A percentile compares a stretch with the other conserved stretches of the same genome.
Evolutionary conservation across 805 yeast species (phyloP).

Genomic region (Cyberlindnera subsufficiens): DNA sequence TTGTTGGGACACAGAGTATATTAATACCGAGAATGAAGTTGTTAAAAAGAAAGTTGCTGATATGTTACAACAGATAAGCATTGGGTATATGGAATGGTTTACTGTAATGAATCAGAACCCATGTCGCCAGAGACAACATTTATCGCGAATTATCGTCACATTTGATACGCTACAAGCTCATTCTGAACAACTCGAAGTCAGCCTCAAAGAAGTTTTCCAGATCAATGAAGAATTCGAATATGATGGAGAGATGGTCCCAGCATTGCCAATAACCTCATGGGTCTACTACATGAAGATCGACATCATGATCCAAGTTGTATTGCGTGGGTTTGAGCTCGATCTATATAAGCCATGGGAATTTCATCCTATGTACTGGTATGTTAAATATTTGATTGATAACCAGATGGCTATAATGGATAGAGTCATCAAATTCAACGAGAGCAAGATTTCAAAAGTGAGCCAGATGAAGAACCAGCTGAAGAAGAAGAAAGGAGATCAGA

Average conservation of each 20-base stretch:
- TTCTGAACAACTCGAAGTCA: slow-evolving; percentile 58
- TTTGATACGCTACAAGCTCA: slow-evolving; percentile 84
- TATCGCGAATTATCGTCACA: slow-evolving; percentile 44
- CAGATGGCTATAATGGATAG: slow-evolving; percentile 35
- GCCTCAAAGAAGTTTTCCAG: slow-evolving; percentile 28
- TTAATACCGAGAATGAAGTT: slow-evolving; percentile 22
- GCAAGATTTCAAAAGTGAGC: slow-evolving; percentile 29
- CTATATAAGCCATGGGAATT: slow-evolving; percentile 69
- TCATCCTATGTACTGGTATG: slow-evolving; percentile 63
- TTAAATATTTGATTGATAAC: slow-evolving; percentile 46
- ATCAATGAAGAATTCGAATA: slow-evolving; percentile 25
- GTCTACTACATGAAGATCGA: slow-evolving; percentile 59
- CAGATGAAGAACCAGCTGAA: slow-evolving; percentile 34
- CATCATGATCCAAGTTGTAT: slow-evolving; percentile 65
- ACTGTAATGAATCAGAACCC: slow-evolving; percentile 56
- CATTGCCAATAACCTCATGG: slow-evolving; percentile 68
- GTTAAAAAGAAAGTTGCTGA: slow-evolving; percentile 22
- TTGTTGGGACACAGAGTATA: slow-evolving; percentile 30
- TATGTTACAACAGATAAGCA: slow-evolving; percentile 41
- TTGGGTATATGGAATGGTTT: slow-evolving; percentile 38
- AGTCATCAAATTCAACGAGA: slow-evolving; percentile 25
- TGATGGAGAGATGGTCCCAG: slow-evolving; percentile 26
- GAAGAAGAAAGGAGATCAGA: slow-evolving; percentile 48
- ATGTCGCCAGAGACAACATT: slow-evolving; percentile 75
- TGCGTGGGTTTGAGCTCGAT: slow-evolving; percentile 72